Evolutionary conservation across 345 rosid genomes (phyloP), one percentile per base, ranked within the genome.

Genomic region (Pistacia vera): DNA sequence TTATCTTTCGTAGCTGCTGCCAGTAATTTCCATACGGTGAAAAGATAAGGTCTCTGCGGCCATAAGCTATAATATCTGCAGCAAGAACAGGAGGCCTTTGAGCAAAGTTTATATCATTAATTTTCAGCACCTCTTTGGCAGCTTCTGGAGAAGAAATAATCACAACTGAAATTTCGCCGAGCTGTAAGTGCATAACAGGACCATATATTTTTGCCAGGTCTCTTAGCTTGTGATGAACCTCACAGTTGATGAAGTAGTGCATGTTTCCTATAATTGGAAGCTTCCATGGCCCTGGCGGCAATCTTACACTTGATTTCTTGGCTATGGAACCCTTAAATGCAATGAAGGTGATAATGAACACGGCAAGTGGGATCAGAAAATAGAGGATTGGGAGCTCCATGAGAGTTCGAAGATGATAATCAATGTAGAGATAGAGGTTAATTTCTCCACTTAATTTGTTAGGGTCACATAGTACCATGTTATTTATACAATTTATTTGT

Each of bases 201-300:
- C 74, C 81, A 41, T 51, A 36, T 52, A 48, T 60, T 5, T 36
- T 60, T 46, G 81, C 73, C 73, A 76, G 58, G 48, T 71, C 76
- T 66, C 70, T 65, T 5, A 80, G 69, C 5, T 20, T 11, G n/a
- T 8, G 76, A 60, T 80, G 83, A 2, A 76, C 79, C 6, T 65
- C 28, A 57, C 68, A 14, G n/a, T 73, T 72, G 54, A 18, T 28
- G 0, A 85, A 52, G 41, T 72, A 79, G 62, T 76, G 85, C 62
- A 82, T 22, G 57, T 78, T 85, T 11, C 86, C 88, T 13, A 82
- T 22, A 0, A 85, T 3, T 11, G 86, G 86, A 3, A 82, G 73
- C 38, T 63, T 78, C 78, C 67, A 68, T 63, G 85, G 88, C 12
- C 85, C 88, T 4, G 88, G 83, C 12, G 83, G 83, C 3, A 74